Base-by-base conservation (phyloP, 2,329 filamentous ascomycete species). In the Epichloe typhina region DNA sequence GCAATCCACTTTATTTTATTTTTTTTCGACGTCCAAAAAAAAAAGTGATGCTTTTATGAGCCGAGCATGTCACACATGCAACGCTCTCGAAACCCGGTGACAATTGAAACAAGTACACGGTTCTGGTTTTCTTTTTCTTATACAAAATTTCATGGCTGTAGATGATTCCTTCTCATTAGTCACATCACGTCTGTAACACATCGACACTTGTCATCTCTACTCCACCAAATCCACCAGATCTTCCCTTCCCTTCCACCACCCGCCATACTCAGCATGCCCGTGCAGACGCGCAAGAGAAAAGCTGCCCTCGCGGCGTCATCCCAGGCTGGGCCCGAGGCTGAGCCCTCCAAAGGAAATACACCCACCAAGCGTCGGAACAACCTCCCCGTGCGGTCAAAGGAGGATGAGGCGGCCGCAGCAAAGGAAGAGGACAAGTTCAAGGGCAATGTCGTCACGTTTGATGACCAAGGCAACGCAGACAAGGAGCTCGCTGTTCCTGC, bases 341-440 rank as follows among this genome's bases (percentile, higher is more conserved):
- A 6, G 23, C 23, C 51, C 42, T 35, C 26, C 3, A 6, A 53
- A 60, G 21, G 5, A 12, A 8, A 4, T 4, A 13, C 31, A 4
- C 12, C 26, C 12, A 17, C 56, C 5, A 58, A 58, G 43, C 55
- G 50, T 33, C 56, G 57, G 46, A 58, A 58, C 51, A 66, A 66
- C 42, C 59, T 68, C 5, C 64, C 66, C 3, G 59, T 69, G 43
- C 61, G 68, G 36, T 59, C 61, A 53, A 69, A 64, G 53, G 63
- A 64, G 53, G 63, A 60, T 17, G 61, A 56, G 31, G 60, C 46
- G 39, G 21, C 51, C 9, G 40, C 47, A 33, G 41, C 17, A 13
- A 33, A 37, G 23, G 37, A 47, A 13, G 52, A 46, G 45, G 17
- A 46, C 39, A 45, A 47, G 5, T 51, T 58, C 42, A 57, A 61